A percentile compares a stretch with the other conserved stretches of the same genome.
These are phyloP conservation scores for Basidiobolus meristosporus DNA, from an alignment of 371 early-diverging fungal species.

Conservation along the genomic window DNA sequence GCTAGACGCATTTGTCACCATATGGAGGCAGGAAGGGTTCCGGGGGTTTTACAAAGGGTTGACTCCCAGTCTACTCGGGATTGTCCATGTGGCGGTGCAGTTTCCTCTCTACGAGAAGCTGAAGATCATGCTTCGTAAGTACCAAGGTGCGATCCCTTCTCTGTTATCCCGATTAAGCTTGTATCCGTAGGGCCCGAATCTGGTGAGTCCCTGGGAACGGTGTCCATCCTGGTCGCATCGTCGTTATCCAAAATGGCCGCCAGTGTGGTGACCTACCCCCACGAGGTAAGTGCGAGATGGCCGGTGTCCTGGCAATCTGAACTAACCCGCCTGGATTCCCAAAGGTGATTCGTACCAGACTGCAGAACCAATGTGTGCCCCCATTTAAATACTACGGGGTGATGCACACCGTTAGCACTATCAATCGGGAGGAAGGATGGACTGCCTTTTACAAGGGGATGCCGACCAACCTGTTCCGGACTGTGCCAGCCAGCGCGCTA, in stretches of 20 bases:
- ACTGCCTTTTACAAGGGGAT: constrained; percentile 78
- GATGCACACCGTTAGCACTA: constrained; percentile 44
- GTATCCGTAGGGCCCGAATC: too few species aligned
- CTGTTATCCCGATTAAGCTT: too few species aligned
- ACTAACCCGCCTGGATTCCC: not conserved
- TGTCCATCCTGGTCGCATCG: constrained; percentile 54
- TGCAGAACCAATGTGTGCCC: constrained; percentile 61
- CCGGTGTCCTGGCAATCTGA: not conserved
- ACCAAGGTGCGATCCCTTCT: too few species aligned
- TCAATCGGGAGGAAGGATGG: constrained; percentile 56
- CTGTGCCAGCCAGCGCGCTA: constrained; percentile 75
- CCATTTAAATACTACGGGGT: constrained; percentile 65
- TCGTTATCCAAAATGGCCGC: constrained; percentile 77
- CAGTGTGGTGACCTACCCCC: constrained; percentile 75
- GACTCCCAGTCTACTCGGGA: constrained; percentile 74
- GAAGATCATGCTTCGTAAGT: constrained; percentile 40
- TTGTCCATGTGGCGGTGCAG: constrained; percentile 83
- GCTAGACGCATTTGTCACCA: constrained; percentile 44
- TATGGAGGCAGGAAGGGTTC: constrained; percentile 45
- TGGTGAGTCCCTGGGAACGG: too few species aligned
- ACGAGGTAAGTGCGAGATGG: constrained; percentile 35
- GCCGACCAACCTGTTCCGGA: constrained; percentile 68
- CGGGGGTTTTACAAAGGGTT: constrained; percentile 78
- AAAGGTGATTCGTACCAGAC: constrained; percentile 62
- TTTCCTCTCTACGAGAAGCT: constrained; percentile 89